phyloP scores from a whole-genome alignment of 2,329 filamentous ascomycete species.

The Chrysoporthe puriensis region DNA sequence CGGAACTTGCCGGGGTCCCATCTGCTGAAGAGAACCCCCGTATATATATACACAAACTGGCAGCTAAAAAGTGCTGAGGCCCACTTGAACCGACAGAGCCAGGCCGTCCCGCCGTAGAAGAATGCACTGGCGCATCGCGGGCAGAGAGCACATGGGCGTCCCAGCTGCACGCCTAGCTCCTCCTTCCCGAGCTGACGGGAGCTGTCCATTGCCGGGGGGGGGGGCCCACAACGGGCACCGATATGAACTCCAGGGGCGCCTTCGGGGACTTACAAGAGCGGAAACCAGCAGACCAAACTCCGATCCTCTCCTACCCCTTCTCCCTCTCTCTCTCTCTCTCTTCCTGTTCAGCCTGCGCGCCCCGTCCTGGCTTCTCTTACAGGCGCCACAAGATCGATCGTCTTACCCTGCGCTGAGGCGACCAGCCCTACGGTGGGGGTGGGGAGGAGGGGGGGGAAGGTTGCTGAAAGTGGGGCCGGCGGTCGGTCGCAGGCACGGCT shows the following conservation, averaged over 20 bases:
- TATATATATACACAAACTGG: not conserved
- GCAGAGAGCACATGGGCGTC: not conserved
- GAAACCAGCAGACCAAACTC: not conserved
- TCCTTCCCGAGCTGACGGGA: slow-evolving; percentile 15
- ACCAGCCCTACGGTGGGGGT: not conserved
- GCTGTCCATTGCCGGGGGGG: slow-evolving; percentile 7
- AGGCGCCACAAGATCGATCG: slow-evolving; percentile 1
- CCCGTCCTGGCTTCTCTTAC: not conserved
- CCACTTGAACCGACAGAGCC: not conserved
- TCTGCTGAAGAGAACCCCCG: not conserved
- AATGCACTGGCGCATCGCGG: not conserved
- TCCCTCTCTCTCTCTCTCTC: not conserved
- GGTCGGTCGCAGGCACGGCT: slow-evolving; percentile 6
- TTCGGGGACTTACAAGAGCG: slow-evolving; percentile 20
- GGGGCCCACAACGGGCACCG: slow-evolving; percentile 4
- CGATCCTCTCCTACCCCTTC: not conserved
- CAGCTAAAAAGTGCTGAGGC: not conserved
- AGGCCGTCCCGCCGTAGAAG: not conserved
- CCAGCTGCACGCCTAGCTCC: slow-evolving; percentile 7
- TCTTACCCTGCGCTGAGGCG: slow-evolving; percentile 8
- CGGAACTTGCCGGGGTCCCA: not conserved
- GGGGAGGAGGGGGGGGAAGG: too few species aligned
- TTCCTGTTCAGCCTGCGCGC: not conserved
- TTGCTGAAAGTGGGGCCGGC: slow-evolving; percentile 20
- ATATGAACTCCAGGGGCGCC: not conserved